Evolutionary conservation across 495 filamentous ascomycete species (phyloP).

Genomic region (Collariella sp.): DNA sequence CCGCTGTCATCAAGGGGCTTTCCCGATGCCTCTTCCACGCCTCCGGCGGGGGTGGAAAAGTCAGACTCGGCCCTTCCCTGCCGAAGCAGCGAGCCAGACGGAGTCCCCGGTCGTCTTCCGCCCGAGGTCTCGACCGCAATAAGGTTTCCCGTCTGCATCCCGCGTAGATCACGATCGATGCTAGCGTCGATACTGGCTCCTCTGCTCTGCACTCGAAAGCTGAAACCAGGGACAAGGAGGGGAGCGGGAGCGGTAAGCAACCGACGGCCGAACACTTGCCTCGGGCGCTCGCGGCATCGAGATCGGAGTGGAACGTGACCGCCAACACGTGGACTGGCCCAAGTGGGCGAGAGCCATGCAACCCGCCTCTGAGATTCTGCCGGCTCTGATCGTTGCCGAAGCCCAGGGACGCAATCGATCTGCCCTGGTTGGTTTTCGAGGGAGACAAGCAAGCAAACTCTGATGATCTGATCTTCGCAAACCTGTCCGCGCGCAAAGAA

Average conservation of each 20-base stretch:
- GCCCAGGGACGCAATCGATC: not conserved
- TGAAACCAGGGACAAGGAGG: too few species aligned
- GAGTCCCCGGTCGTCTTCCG: too few species aligned
- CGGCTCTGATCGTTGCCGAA: constrained; percentile 4
- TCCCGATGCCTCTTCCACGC: too few species aligned
- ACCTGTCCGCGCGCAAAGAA: too few species aligned
- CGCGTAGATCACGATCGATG: not conserved
- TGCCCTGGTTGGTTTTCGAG: not conserved
- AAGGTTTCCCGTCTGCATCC: too few species aligned
- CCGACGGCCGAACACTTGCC: not conserved
- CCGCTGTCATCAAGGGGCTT: not conserved
- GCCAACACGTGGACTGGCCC: constrained; percentile 20
- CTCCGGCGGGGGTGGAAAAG: too few species aligned
- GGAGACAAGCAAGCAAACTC: too few species aligned
- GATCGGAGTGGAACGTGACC: constrained; percentile 11
- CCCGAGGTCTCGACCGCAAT: too few species aligned
- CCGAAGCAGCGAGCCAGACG: too few species aligned
- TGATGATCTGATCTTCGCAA: too few species aligned
- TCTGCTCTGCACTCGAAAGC: not conserved
- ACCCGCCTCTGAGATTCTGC: constrained; percentile 6
- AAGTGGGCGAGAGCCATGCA: constrained; percentile 8
- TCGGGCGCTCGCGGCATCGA: constrained; percentile 13
- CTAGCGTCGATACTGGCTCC: not conserved
- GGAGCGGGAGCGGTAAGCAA: constrained; percentile 7
- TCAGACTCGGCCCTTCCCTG: too few species aligned